A percentile compares a stretch with the other conserved stretches of the same genome.
Evolutionary conservation across 257 asterid species (phyloP).

Genomic region (Penstemon eatonii): DNA sequence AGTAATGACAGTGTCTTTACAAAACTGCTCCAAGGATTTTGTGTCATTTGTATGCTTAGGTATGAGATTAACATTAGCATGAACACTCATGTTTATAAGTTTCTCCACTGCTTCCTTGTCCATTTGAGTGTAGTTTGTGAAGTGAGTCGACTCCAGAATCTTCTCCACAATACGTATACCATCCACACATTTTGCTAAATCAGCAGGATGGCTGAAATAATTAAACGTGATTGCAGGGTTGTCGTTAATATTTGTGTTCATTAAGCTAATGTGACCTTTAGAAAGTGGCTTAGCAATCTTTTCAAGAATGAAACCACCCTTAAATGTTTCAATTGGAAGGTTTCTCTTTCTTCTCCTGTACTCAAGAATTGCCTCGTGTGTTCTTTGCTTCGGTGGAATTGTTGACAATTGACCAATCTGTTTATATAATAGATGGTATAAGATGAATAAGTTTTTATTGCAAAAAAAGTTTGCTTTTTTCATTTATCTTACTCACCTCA

Average conservation of each 20-base stretch:
- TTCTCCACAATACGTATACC: constrained; percentile 79
- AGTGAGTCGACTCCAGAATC: constrained; percentile 56
- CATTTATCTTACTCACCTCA: constrained; percentile 52
- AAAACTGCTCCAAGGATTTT: constrained; percentile 72
- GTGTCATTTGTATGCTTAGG: constrained; percentile 88
- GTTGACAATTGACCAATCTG: constrained; percentile 81
- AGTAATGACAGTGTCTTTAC: constrained; percentile 91
- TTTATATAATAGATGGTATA: not conserved
- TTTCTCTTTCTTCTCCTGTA: constrained; percentile 37
- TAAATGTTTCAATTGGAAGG: constrained; percentile 56
- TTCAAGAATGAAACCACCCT: constrained; percentile 68
- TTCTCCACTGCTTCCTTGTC: constrained; percentile 53
- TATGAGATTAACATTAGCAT: constrained; percentile 80
- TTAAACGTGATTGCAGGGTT: constrained; percentile 91
- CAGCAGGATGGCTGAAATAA: constrained; percentile 85
- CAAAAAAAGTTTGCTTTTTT: no score
- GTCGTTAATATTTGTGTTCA: constrained; percentile 63
- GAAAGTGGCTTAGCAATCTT: constrained; percentile 62
- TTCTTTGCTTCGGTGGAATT: constrained; percentile 60
- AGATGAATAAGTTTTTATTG: no score
- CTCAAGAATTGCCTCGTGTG: constrained; percentile 47
- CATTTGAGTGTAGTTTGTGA: constrained; percentile 48
- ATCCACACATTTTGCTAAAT: constrained; percentile 61
- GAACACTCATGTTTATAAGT: constrained; percentile 72
- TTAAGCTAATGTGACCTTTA: constrained; percentile 49